Conservation (phyloP, 1,139 yeast species). For the Candida sp. region DNA sequence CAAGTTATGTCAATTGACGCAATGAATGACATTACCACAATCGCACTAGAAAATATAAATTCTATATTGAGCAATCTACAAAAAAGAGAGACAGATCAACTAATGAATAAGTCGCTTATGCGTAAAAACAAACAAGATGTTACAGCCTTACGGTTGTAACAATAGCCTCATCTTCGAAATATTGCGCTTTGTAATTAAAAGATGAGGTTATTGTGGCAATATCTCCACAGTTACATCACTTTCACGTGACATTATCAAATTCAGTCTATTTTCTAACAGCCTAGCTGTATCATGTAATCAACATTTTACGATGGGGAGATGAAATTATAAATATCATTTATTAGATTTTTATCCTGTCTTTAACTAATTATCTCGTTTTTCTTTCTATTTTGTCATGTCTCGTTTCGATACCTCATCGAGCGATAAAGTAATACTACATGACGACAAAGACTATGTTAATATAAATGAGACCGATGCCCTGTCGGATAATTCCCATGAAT, state of each 20-base stretch:
- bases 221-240: neutral
- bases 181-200: neutral
- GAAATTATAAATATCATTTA: neutral
- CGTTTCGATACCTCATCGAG: neutral
- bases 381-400: neutral
- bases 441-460: neutral
- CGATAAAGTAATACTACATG: neutral
- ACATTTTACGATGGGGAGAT: neutral
- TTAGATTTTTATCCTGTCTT: too few relatives aligned
- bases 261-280: neutral
- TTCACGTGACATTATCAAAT: neutral
- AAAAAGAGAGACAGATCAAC: neutral
- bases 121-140: neutral
- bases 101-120: neutral
- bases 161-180: neutral
- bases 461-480: neutral
- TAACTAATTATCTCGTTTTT: neutral
- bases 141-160: neutral
- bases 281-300: neutral
- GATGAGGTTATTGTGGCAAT: neutral
- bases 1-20: too few relatives aligned
- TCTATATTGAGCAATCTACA: neutral
- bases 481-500: conserved; percentile 7
- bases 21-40: neutral
- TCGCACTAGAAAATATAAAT: neutral